phyloP scores from a whole-genome alignment of 2,329 filamentous ascomycete species.

The Epichloe baconii region DNA sequence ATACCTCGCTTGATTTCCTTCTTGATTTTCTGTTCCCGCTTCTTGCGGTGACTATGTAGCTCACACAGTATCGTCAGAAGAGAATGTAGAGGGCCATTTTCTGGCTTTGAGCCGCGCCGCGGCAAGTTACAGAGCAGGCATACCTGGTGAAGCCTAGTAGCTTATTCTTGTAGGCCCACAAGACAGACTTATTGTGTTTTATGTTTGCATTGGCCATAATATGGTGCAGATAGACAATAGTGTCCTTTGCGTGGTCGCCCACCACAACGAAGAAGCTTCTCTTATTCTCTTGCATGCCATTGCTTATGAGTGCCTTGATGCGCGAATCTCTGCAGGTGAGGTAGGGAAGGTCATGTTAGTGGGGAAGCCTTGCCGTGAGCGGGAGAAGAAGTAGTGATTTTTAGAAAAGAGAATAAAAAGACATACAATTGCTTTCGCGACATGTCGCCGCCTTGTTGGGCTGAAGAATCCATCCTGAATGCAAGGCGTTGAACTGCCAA shows the following conservation, averaged over 20 bases:
- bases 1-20: constrained; percentile 94
- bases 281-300: constrained; percentile 91
- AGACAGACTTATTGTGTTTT: constrained; percentile 79
- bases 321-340: constrained; percentile 56
- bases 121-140: background rate
- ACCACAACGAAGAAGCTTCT: constrained; percentile 96
- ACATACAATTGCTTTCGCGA: constrained; percentile 45
- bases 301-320: constrained; percentile 81
- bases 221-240: constrained; percentile 85
- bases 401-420: background rate
- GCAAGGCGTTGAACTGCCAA: constrained; percentile 8
- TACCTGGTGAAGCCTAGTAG: constrained; percentile 79
- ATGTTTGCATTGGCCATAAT: constrained; percentile 84
- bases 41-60: constrained; percentile 67
- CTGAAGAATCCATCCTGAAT: constrained; percentile 4
- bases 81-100: background rate
- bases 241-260: constrained; percentile 83
- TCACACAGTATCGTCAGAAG: background rate
- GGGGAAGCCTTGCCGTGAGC: no score
- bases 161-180: constrained; percentile 99
- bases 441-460: constrained; percentile 29
- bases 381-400: background rate
- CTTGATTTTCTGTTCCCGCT: constrained; percentile 96
- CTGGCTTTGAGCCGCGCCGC: background rate
- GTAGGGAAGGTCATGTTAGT: no score